Evolutionary conservation across 2,329 filamentous ascomycete species (phyloP).

Genomic region (Aulographum hederae): DNA sequence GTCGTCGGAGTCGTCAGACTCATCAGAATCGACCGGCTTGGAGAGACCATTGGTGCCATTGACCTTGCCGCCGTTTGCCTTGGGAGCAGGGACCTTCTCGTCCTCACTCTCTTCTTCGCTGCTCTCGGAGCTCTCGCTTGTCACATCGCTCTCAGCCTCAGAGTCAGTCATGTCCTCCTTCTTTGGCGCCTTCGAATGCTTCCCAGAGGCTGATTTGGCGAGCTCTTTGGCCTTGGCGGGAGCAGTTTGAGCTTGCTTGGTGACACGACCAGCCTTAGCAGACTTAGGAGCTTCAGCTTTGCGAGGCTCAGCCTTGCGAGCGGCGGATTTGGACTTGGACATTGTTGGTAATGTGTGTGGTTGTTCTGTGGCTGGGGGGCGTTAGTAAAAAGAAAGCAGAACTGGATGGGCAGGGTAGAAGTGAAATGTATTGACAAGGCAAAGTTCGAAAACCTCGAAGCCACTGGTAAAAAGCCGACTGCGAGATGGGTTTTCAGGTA

Average conservation of each 20-base stretch:
- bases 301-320: no score
- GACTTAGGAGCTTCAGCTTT: conserved; percentile 27
- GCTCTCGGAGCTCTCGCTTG: conserved; percentile 16
- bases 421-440: no score
- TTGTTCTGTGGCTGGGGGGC: no score
- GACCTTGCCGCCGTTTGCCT: conserved; percentile 9
- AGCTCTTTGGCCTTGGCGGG: conserved; percentile 50
- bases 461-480: no score
- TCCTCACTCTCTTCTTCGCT: no score
- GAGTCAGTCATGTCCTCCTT: conserved; percentile 32
- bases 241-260: conserved; percentile 46
- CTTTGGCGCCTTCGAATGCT: conserved; percentile 13
- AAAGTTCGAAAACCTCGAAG: no score
- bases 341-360: no score
- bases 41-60: conserved; percentile 5
- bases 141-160: conserved; percentile 26
- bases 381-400: no score
- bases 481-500: no score
- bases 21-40: conserved; percentile 6
- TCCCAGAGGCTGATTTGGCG: conserved; percentile 31
- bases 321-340: no score
- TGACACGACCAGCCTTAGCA: conserved; percentile 48
- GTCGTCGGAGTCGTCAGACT: conserved; percentile 8
- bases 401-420: no score
- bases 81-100: conserved; percentile 1